phyloP scores from a whole-genome alignment of 805 yeast species.

The Priceomyces medius region DNA sequence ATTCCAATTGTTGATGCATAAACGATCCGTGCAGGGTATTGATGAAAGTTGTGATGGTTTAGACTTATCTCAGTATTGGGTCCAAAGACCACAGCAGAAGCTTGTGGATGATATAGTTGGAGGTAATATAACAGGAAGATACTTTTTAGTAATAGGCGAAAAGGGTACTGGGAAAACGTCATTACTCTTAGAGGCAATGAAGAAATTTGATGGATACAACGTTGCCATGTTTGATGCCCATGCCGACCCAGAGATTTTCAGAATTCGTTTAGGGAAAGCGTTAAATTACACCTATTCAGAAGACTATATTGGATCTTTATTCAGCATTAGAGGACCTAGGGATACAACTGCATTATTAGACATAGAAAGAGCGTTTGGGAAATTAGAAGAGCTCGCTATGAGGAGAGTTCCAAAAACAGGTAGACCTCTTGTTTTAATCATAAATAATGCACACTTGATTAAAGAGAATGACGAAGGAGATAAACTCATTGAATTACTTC shows the following conservation, averaged over 20 bases:
- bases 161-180: conserved; percentile 87
- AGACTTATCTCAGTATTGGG: conserved; percentile 51
- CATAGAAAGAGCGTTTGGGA: conserved; percentile 78
- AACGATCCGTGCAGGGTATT: conserved; percentile 32
- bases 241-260: conserved; percentile 79
- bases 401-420: conserved; percentile 35
- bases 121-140: conserved; percentile 67
- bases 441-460: conserved; percentile 73
- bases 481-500: conserved; percentile 68
- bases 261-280: conserved; percentile 75
- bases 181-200: conserved; percentile 67
- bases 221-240: conserved; percentile 79
- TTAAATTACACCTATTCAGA: conserved; percentile 71
- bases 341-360: conserved; percentile 81
- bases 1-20: conserved; percentile 56
- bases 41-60: conserved; percentile 18
- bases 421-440: conserved; percentile 64
- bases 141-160: conserved; percentile 73
- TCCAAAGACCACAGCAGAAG: conserved; percentile 65
- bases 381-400: conserved; percentile 71
- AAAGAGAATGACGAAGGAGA: conserved; percentile 73
- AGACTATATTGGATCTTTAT: conserved; percentile 79
- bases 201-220: conserved; percentile 58
- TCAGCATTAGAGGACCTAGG: conserved; percentile 79
- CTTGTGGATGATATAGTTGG: conserved; percentile 61